phyloP scores from a whole-genome alignment of 495 filamentous ascomycete species.

The Lasiosphaeria miniovina region DNA sequence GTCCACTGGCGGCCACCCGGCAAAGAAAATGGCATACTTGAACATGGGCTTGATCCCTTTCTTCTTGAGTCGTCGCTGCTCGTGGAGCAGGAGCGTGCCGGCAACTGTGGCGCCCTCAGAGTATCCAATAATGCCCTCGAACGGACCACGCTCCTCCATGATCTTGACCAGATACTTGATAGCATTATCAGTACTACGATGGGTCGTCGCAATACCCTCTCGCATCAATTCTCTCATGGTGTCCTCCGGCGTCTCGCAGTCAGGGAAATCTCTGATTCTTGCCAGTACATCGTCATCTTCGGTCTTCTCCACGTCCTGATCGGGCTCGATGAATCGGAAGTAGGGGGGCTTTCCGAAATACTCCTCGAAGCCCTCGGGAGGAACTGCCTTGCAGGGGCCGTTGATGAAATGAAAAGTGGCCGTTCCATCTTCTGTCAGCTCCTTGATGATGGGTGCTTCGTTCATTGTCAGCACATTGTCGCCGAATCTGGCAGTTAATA shows the following conservation, averaged over 20 bases:
- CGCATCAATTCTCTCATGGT: constrained; percentile 51
- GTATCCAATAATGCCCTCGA: constrained; percentile 56
- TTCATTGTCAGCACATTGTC: not conserved
- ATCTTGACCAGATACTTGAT: constrained; percentile 44
- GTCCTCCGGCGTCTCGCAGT: constrained; percentile 46
- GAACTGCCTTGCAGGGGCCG: constrained; percentile 44
- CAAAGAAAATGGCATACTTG: constrained; percentile 57
- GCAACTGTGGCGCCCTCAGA: constrained; percentile 62
- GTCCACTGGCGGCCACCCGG: constrained; percentile 56
- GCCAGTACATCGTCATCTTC: constrained; percentile 45
- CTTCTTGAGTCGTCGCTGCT: constrained; percentile 44
- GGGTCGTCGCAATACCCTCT: constrained; percentile 43
- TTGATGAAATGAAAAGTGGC: constrained; percentile 48
- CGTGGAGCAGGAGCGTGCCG: constrained; percentile 52
- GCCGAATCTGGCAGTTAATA: too few relatives aligned
- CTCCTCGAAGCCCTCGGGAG: constrained; percentile 49
- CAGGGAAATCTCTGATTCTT: constrained; percentile 49
- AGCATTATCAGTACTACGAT: constrained; percentile 39
- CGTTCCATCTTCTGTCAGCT: constrained; percentile 42
- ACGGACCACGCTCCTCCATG: constrained; percentile 51
- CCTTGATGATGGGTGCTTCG: constrained; percentile 45
- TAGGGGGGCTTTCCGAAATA: constrained; percentile 51
- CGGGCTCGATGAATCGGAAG: constrained; percentile 50
- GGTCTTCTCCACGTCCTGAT: constrained; percentile 37
- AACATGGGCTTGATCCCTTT: constrained; percentile 47